phyloP scores from a whole-genome alignment of 352 stramenopile species.

The Globisporangium polare region DNA sequence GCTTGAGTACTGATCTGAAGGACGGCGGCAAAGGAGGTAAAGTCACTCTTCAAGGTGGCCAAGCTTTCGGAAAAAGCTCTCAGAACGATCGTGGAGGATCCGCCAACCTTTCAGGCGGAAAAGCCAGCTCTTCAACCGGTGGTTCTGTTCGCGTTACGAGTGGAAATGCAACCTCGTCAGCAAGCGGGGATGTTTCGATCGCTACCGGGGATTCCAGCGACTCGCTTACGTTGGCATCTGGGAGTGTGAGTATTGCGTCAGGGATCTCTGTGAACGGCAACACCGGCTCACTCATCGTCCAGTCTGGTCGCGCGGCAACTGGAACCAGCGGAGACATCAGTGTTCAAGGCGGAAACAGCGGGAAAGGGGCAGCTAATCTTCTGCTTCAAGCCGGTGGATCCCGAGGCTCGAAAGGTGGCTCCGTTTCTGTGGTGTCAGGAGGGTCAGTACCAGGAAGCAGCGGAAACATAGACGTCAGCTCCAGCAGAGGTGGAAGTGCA shows the following conservation, averaged over 20 bases:
- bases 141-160: slow-evolving; percentile 45
- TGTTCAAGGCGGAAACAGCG: slow-evolving; percentile 39
- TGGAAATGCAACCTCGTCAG: slow-evolving; percentile 51
- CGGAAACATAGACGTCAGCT: slow-evolving; percentile 58
- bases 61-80: slow-evolving; percentile 40
- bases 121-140: slow-evolving; percentile 45
- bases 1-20: slow-evolving; percentile 39
- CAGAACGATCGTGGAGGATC: slow-evolving; percentile 46
- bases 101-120: slow-evolving; percentile 41
- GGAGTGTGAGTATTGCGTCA: slow-evolving; percentile 40
- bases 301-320: slow-evolving; percentile 33
- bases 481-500: slow-evolving; percentile 41
- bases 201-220: slow-evolving; percentile 43
- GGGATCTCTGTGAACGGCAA: slow-evolving; percentile 39
- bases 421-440: slow-evolving; percentile 41
- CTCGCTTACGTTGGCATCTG: slow-evolving; percentile 32
- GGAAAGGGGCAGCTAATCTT: slow-evolving; percentile 42
- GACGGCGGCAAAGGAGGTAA: slow-evolving; percentile 67
- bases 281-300: slow-evolving; percentile 36
- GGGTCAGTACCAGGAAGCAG: slow-evolving; percentile 41
- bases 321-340: slow-evolving; percentile 57
- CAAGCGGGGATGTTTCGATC: slow-evolving; percentile 61
- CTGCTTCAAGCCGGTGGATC: slow-evolving; percentile 47
- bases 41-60: slow-evolving; percentile 57
- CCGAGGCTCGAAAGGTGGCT: slow-evolving; percentile 40